These are phyloP conservation scores for Puccinellia tenuiflora DNA, from an alignment of 176 grass and related monocot species.

Conservation along the genomic window DNA sequence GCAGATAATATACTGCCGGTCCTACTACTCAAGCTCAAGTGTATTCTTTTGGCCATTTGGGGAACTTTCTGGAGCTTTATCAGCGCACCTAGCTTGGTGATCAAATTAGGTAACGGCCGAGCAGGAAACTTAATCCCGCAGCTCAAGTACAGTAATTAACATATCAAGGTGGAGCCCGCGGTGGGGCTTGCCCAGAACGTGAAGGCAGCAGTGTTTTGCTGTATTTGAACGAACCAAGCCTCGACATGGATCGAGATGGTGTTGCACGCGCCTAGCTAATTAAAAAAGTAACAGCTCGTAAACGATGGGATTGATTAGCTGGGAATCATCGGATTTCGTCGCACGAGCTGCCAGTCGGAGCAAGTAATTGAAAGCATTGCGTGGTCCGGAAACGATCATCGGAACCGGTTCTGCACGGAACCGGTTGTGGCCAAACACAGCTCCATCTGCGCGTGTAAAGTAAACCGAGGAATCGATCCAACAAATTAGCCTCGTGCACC, in stretches of 20 bases:
- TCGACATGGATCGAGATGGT: background rate
- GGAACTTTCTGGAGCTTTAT: background rate
- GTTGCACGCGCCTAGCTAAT: background rate
- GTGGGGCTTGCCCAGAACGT: slow-evolving; percentile 6
- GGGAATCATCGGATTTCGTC: no score
- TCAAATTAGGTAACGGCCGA: slow-evolving; percentile 10
- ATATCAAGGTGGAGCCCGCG: background rate
- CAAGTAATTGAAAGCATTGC: background rate
- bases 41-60: background rate
- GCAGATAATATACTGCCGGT: background rate
- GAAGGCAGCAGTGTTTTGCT: background rate
- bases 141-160: background rate
- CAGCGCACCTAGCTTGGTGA: background rate
- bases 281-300: background rate
- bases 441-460: background rate
- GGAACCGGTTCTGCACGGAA: background rate
- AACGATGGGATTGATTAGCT: background rate
- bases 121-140: background rate
- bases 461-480: background rate
- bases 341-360: no score
- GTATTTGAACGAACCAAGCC: background rate
- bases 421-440: background rate
- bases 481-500: background rate
- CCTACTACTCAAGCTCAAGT: background rate
- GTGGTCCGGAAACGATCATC: no score